Conservation (phyloP, 2,329 filamentous ascomycete species). For the Huntiella savannae region DNA sequence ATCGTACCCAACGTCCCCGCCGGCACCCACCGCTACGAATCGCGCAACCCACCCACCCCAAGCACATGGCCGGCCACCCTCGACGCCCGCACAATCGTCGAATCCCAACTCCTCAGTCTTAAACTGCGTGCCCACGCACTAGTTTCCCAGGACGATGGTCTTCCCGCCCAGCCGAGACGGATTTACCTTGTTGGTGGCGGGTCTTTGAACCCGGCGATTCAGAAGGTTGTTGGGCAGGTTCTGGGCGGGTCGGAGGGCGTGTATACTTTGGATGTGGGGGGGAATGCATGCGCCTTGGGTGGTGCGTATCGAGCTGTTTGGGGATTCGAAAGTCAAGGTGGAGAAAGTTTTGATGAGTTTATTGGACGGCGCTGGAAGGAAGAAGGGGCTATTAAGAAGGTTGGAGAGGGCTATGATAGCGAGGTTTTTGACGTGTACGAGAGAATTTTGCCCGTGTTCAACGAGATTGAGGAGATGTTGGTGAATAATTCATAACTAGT, state of each 20-base stretch:
- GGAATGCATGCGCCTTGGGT: conserved; percentile 84
- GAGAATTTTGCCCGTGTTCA: conserved; percentile 55
- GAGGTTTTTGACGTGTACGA: conserved; percentile 65
- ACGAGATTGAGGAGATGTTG: conserved; percentile 51
- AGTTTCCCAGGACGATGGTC: conserved; percentile 35
- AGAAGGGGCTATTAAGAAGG: conserved; percentile 60
- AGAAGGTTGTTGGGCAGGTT: conserved; percentile 66
- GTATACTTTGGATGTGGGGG: conserved; percentile 82
- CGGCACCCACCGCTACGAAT: conserved; percentile 66
- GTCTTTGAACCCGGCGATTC: conserved; percentile 75
- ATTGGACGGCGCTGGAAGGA: conserved; percentile 74
- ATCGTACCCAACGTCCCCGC: conserved; percentile 81
- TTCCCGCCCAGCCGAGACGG: conserved; percentile 70
- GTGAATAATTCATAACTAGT: not conserved
- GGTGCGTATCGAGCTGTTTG: conserved; percentile 93
- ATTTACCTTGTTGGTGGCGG: conserved; percentile 93
- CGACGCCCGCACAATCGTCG: conserved; percentile 76
- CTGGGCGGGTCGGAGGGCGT: conserved; percentile 79
- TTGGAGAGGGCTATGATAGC: conserved; percentile 62
- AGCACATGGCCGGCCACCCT: conserved; percentile 31
- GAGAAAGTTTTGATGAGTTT: conserved; percentile 73
- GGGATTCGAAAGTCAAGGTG: conserved; percentile 51
- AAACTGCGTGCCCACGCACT: conserved; percentile 67
- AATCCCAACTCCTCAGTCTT: conserved; percentile 86
- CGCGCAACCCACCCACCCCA: not conserved